Evolutionary conservation across 257 asterid genomes (phyloP).

Genomic region (Salvia miltiorrhiza): DNA sequence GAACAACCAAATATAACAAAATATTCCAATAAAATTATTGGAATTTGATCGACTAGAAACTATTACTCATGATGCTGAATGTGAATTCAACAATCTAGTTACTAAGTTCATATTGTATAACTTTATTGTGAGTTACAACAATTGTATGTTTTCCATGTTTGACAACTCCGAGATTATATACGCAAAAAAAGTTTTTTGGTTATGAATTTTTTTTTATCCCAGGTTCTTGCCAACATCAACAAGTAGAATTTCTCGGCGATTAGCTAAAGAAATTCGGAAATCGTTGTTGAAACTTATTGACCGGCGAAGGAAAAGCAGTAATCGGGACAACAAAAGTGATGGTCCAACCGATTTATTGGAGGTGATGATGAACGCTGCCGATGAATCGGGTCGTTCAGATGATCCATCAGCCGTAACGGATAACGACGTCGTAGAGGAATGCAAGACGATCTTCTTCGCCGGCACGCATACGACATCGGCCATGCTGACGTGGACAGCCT

Average conservation of each 20-base stretch:
- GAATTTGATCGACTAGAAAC: no score
- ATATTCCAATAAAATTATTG: no score
- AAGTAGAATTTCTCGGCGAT: constrained; percentile 61
- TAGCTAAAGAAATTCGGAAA: constrained; percentile 60
- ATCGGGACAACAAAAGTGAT: constrained; percentile 18
- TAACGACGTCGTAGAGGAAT: constrained; percentile 74
- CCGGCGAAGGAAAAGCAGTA: constrained; percentile 21
- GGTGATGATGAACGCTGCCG: constrained; percentile 56
- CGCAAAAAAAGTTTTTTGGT: no score
- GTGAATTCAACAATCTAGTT: no score
- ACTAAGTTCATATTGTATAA: no score
- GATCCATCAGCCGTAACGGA: constrained; percentile 21
- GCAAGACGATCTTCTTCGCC: constrained; percentile 86
- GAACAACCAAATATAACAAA: no score
- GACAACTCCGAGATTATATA: no score
- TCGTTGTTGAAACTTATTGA: constrained; percentile 53
- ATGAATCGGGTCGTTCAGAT: background rate
- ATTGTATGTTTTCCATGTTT: no score
- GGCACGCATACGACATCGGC: constrained; percentile 75
- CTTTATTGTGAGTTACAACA: no score
- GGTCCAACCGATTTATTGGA: constrained; percentile 62
- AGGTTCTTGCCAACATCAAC: constrained; percentile 72
- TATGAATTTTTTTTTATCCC: no score
- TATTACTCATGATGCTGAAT: no score
- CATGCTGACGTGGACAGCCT: constrained; percentile 79